Evolutionary conservation across 108 stramenopile genomes (phyloP), one percentile per base, ranked within the genome.

Genomic region (Nannochloropsis salina): DNA sequence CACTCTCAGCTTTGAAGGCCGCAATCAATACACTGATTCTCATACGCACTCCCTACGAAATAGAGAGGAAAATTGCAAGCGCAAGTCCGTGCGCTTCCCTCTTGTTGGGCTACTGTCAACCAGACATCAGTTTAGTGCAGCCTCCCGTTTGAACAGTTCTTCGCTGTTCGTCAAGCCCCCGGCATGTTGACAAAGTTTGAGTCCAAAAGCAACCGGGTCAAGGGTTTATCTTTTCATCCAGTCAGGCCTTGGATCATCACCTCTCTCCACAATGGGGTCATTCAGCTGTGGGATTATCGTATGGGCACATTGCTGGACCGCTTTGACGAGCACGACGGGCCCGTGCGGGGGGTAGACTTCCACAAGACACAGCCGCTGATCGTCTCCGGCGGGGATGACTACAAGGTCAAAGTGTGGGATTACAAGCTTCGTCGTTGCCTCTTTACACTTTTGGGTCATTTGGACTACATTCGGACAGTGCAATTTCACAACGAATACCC

Each of bases 321-420:
- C 44, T 99, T 98, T 88, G 99, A 98, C 88, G 99, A 98, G 90
- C 99, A 99, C 93, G 99, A 98, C 45, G 99, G 99, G 2, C 99
- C 99, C 18, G 99, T 99, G 81, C 94, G 99, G 41, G 99, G 99
- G 82, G 96, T 99, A 1, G 99, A 99, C 92, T 98, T 99, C 88
- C 98, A 99, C 92, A 89, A 94, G 42, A 91, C 93, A 21, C 97
- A 98, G 84, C 95, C 97, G 18, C 91, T 98, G 82, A 95, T 99
- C 85, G 96, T 96, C 42, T 95, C 95, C 42, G 99, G 99, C 31
- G 99, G 99, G 43, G 99, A 99, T 83, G 99, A 99, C 90, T 98
- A 98, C 96, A 97, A 97, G 88, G 96, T 99, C 92, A 99, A 99
- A 91, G 89, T 98, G 9, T 99, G 99, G 99, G 97, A 98, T 89